Base-by-base conservation (phyloP, 805 yeast species). In the Ogataea kodamae region DNA sequence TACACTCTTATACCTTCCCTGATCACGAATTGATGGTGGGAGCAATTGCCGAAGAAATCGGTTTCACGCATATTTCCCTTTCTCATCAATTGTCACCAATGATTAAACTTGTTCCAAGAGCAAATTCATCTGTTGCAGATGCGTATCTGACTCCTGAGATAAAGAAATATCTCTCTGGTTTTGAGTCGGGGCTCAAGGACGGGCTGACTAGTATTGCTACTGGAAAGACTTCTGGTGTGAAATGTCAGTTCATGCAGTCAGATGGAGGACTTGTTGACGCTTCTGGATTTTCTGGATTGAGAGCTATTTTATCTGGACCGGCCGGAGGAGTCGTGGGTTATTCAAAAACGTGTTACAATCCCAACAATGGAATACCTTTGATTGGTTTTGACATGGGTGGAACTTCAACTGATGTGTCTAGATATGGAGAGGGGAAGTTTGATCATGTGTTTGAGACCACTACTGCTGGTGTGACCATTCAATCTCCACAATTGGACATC, bases 281-380 rank as follows among this genome's bases (percentile, higher is more conserved):
- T 50, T 67, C 76, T 14, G 71, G 75, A 30, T 90, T 90, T 55
- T 81, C 96, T 0, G 97, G 97, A 2, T 65, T 90, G 22, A 72
- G 78, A 47, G 95, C 97, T 3, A 83, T 90, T 30, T 61, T 90
- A 21, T 86, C 96, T 1, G 97, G 97, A 2, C 97, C 97, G 3
- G 97, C 97, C 7, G 97, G 97, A 22, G 97, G 97, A 30, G 95
- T 90, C 39, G 96, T 90, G 20, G 97, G 97, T 0, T 85, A 78
- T 49, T 85, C 96, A 0, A 71, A 76, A 33, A 89, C 97, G 0
- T 84, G 95, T 42, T 86, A 70, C 54, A 68, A 76, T 40, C 59
- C 62, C 1, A 50, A 60, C n/a, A 71, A 72, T 35, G 59, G 62
- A 9, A 68, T 71, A 15, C 88, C 95, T 0, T 65, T 82, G 28